Base-by-base conservation (phyloP, 768 basidiomycete species). In the Fomitopsis serialis region DNA sequence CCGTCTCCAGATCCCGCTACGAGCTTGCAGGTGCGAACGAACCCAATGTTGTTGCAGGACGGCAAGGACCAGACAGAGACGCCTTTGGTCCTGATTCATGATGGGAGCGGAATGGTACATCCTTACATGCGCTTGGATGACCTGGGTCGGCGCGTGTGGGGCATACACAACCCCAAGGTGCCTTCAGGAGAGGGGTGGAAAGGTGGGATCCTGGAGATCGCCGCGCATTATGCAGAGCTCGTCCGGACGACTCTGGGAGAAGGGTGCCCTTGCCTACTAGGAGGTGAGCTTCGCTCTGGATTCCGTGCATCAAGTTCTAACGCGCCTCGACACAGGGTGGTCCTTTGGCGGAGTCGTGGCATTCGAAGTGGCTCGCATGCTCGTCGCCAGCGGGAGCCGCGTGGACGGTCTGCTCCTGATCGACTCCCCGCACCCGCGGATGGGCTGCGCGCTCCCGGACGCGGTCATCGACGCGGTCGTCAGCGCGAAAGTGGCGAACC, bases 261-360 rank as follows among this genome's bases (percentile, higher is more conserved):
- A 17, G 29, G 29, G 11, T 8, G n/a, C 19, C 15, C 23, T 8
- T 58, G 85, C 13, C 64, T 85, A 0, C 61, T 88, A 2, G 85
- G 86, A 64, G 87, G 87, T 84, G 55, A 50, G 74, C 34, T 23
- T 34, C 42, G n/a, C 46, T 23, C 37, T 42, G 40, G 21, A 27
- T 32, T 35, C 25, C 10, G 13, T 36, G 15, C 19, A n/a, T 29
- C 22, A n/a, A 22, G 21, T 49, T 22, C 29, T 32, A 5, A 32
- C 11, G 29, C 11, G 6, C 29, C 22, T 8, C 10, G 2, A 32
- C 29, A 7, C 50, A 89, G 87, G 87, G 0, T 90, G 87, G 87
- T 90, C 87, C 2, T 86, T 90, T 57, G 87, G 87, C 12, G 87
- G 87, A 1, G 80, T 87, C 3, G 78, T 80, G 0, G 85, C 87